These are phyloP conservation scores for Waitea zeae DNA, from an alignment of 1,284 basidiomycete species.

Conservation along the genomic window DNA sequence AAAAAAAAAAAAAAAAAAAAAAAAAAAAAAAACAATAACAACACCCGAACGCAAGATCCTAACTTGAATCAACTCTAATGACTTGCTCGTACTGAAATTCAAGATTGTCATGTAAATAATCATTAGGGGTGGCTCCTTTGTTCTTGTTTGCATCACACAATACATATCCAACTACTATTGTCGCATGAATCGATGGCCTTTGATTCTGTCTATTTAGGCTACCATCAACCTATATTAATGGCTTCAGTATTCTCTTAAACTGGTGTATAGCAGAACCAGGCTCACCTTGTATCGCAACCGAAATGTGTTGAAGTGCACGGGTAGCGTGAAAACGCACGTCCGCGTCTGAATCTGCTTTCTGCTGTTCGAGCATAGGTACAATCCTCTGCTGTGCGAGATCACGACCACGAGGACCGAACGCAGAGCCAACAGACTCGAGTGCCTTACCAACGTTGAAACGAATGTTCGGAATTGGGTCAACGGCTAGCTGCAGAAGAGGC, in stretches of 20 bases:
- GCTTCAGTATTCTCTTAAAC: constrained; percentile 11
- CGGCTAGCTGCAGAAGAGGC: constrained; percentile 70
- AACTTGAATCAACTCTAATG: too few species aligned
- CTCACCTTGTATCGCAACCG: constrained; percentile 11
- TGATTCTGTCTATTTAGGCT: too few species aligned
- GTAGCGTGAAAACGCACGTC: constrained; percentile 85
- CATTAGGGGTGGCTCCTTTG: too few species aligned
- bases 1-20: too few species aligned
- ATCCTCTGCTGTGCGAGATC: constrained; percentile 63
- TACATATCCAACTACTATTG: too few species aligned
- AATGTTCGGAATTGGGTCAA: constrained; percentile 96
- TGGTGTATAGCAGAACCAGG: constrained; percentile 10
- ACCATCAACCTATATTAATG: constrained; percentile 9
- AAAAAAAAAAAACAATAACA: constrained; percentile 2
- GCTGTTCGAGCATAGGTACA: constrained; percentile 69
- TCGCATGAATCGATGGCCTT: too few species aligned
- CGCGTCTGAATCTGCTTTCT: constrained; percentile 85
- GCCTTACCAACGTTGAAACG: constrained; percentile 98
- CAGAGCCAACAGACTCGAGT: constrained; percentile 69
- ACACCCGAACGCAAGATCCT: too few species aligned
- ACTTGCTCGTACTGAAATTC: too few species aligned
- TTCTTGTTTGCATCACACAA: too few species aligned
- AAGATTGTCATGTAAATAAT: too few species aligned
- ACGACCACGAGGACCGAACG: constrained; percentile 63
- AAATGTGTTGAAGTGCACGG: constrained; percentile 48